A percentile compares a stretch with the other conserved stretches of the same genome.
Conservation (phyloP, 139 green algal species). For the Chlamydomonas sp. region DNA sequence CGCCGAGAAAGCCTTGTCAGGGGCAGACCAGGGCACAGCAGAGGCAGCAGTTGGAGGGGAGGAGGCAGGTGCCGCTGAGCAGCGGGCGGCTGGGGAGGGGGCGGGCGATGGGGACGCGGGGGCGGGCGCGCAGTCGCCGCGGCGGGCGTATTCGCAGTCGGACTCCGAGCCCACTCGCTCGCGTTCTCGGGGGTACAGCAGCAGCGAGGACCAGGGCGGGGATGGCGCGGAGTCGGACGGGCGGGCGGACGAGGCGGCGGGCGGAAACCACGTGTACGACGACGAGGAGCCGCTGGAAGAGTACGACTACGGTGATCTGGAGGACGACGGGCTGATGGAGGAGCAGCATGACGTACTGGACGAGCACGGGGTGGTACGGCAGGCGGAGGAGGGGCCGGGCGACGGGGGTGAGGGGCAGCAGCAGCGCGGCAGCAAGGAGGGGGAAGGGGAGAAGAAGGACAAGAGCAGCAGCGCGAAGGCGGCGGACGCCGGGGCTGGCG, state of each 20-base stretch:
- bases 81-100: no score
- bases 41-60: neutral
- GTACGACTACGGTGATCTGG: constrained; percentile 4
- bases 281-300: constrained; percentile 1
- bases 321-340: constrained; percentile 11
- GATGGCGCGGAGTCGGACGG: neutral
- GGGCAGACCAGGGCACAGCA: neutral
- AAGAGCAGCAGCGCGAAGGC: neutral
- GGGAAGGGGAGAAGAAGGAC: neutral
- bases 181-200: constrained; percentile 30
- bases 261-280: constrained; percentile 1
- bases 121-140: neutral
- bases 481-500: neutral
- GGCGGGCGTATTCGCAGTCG: constrained; percentile 2
- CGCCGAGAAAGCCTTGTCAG: neutral
- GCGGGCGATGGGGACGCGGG: neutral
- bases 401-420: neutral
- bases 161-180: constrained; percentile 35
- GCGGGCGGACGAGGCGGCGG: neutral
- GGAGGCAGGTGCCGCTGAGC: neutral
- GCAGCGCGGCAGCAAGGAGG: neutral
- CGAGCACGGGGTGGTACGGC: neutral
- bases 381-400: neutral
- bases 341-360: constrained; percentile 3
- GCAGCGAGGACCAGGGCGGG: constrained; percentile 11